Conservation (phyloP, 768 basidiomycete species). For the Mycena amicta region DNA sequence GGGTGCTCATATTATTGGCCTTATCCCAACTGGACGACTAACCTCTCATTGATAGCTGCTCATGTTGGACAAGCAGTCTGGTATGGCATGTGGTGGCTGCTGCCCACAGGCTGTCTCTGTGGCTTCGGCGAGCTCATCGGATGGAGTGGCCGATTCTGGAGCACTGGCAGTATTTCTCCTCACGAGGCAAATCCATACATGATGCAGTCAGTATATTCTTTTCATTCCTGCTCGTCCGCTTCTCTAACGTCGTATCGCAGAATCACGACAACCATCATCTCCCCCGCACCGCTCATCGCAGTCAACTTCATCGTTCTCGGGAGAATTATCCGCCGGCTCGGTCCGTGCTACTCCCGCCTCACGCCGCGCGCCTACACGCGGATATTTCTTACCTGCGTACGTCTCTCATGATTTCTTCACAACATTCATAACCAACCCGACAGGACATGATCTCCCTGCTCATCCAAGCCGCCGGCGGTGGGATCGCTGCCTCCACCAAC, state of each 20-base stretch:
- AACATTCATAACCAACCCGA: not conserved
- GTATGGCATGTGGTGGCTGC: constrained; percentile 53
- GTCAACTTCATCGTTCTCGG: constrained; percentile 58
- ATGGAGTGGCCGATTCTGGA: constrained; percentile 60
- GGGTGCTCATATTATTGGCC: not conserved
- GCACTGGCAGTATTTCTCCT: constrained; percentile 36
- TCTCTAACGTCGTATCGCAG: too few species aligned
- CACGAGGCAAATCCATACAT: constrained; percentile 32
- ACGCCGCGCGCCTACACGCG: constrained; percentile 21
- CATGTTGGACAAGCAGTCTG: constrained; percentile 48
- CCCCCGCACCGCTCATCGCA: constrained; percentile 60
- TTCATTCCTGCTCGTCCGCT: too few species aligned
- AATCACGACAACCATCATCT: constrained; percentile 47
- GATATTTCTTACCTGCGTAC: constrained; percentile 34
- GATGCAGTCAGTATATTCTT: constrained; percentile 50
- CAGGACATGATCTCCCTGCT: constrained; percentile 4
- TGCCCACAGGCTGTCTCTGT: constrained; percentile 49
- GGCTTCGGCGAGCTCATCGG: constrained; percentile 55
- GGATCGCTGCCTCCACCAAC: constrained; percentile 1
- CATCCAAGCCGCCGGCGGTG: constrained; percentile 8
- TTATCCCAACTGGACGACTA: not conserved
- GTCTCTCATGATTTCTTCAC: too few species aligned
- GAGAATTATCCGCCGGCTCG: constrained; percentile 44
- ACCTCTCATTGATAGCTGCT: constrained; percentile 36
- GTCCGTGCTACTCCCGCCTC: constrained; percentile 52